Evolutionary conservation across 805 yeast genomes (phyloP).

Genomic region (Zygotorulaspora danielsina): DNA sequence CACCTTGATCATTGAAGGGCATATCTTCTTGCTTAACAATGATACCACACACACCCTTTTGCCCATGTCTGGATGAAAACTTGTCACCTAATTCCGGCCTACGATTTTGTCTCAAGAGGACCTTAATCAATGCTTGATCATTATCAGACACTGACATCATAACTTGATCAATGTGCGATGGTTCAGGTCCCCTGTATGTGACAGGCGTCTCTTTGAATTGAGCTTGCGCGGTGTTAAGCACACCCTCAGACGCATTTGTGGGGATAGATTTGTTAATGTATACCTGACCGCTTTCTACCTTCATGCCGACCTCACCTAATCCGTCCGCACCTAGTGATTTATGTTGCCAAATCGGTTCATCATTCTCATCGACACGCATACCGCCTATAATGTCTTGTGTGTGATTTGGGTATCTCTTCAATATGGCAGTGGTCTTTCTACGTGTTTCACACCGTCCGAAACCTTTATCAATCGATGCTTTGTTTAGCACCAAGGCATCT

Average conservation of each 20-base stretch:
- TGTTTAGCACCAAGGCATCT: slow-evolving; percentile 94
- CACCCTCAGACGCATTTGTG: slow-evolving; percentile 65
- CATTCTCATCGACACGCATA: slow-evolving; percentile 79
- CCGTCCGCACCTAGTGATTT: slow-evolving; percentile 90
- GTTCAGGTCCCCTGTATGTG: slow-evolving; percentile 89
- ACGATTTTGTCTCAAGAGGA: slow-evolving; percentile 87
- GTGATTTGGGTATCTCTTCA: slow-evolving; percentile 91
- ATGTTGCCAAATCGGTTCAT: slow-evolving; percentile 82
- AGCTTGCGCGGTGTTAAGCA: slow-evolving; percentile 35
- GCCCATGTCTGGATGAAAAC: slow-evolving; percentile 96
- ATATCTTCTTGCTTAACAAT: slow-evolving; percentile 95
- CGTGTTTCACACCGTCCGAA: slow-evolving; percentile 97
- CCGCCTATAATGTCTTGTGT: slow-evolving; percentile 89
- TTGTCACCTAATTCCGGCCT: slow-evolving; percentile 98
- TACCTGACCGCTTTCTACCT: slow-evolving; percentile 87
- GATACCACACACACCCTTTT: slow-evolving; percentile 98
- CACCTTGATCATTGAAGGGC: slow-evolving; percentile 92
- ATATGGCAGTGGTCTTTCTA: slow-evolving; percentile 81
- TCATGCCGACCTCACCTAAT: slow-evolving; percentile 91
- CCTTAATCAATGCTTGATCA: slow-evolving; percentile 92
- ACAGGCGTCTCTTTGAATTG: slow-evolving; percentile 89
- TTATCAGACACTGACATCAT: slow-evolving; percentile 95
- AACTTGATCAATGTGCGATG: slow-evolving; percentile 92
- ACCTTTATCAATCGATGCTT: slow-evolving; percentile 91
- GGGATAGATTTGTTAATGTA: slow-evolving; percentile 93